A percentile compares a stretch with the other conserved stretches of the same genome.
These are phyloP conservation scores for Fraxinus greggii DNA, from an alignment of 305 asterid genomes.

Conservation along the genomic window DNA sequence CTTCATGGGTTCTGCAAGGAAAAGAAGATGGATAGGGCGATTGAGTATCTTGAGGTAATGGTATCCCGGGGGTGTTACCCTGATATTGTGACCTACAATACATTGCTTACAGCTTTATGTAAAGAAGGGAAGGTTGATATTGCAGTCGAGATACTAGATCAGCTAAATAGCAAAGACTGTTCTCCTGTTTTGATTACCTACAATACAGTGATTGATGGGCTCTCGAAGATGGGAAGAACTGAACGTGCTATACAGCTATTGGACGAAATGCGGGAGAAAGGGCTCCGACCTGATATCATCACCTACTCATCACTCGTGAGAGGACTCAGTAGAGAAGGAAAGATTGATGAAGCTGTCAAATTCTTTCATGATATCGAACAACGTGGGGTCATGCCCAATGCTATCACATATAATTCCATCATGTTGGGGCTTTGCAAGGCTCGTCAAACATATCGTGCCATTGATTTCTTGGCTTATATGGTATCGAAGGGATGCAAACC, in stretches of 20 bases:
- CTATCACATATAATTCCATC: conserved; percentile 69
- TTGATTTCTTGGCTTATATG: conserved; percentile 65
- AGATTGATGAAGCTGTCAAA: conserved; percentile 64
- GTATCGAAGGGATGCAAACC: conserved; percentile 85
- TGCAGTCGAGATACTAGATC: conserved; percentile 77
- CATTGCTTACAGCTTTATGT: conserved; percentile 81
- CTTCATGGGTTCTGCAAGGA: conserved; percentile 85
- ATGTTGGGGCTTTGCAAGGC: conserved; percentile 87
- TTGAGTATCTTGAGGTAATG: conserved; percentile 84
- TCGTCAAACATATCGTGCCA: conserved; percentile 71
- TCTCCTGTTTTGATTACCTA: conserved; percentile 83
- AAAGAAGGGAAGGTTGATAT: conserved; percentile 78
- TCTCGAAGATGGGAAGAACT: conserved; percentile 69
- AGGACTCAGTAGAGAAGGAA: conserved; percentile 82
- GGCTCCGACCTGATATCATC: conserved; percentile 70
- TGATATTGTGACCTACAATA: conserved; percentile 86
- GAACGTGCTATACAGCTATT: conserved; percentile 57
- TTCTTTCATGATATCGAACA: conserved; percentile 66
- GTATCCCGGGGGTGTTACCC: conserved; percentile 81
- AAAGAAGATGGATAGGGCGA: conserved; percentile 81
- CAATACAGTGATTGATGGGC: conserved; percentile 83
- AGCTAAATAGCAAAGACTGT: conserved; percentile 57
- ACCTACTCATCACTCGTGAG: conserved; percentile 72
- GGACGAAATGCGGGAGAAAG: conserved; percentile 68
- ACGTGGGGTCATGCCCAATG: conserved; percentile 61